Evolutionary conservation across 2,329 filamentous ascomycete genomes (phyloP), one percentile per base, ranked within the genome.

Genomic region (Colletotrichum costaricense): DNA sequence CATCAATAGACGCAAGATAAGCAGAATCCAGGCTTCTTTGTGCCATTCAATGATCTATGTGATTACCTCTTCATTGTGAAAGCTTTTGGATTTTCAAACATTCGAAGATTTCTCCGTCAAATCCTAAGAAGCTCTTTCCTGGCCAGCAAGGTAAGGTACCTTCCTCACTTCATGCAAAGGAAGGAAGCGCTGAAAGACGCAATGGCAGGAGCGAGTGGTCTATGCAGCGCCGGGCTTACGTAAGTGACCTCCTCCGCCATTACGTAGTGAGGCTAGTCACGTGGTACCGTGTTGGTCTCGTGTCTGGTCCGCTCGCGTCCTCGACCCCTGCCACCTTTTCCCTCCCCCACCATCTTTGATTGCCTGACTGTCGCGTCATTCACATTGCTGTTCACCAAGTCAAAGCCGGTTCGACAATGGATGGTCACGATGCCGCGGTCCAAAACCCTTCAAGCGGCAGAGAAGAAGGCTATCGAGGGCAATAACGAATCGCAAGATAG

Each of bases 401-500:
- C 16, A 28, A 28, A 63, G 35, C 16, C 19, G 8, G 42, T 22
- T 28, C n/a, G n/a, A 69, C 59, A 16, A 74, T 65, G 69, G 35
- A 8, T 26, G 14, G 9, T 26, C 67, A 76, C 63, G 30, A 84
- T 84, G 82, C 78, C 77, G 70, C 75, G 75, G 24, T 72, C 77
- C 42, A 70, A 76, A 67, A 79, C 77, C 76, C 76, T 82, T 46
- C 71, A 62, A 58, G 75, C 78, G 60, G 80, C 79, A 5, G 80
- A 80, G 24, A 75, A 77, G 14, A 76, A 71, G 72, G 78, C 75
- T 3, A 59, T 79, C 8, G 76, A 80, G 5, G 82, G 80, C 65
- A 78, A 72, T 69, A 78, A 80, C 72, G 84, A 85, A 67, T 82
- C 84, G 8, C 85, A 86, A 75, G 85, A 87, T 76, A 87, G 83